phyloP scores from a whole-genome alignment of 116 monocot genomes.

The Cymodocea nodosa region DNA sequence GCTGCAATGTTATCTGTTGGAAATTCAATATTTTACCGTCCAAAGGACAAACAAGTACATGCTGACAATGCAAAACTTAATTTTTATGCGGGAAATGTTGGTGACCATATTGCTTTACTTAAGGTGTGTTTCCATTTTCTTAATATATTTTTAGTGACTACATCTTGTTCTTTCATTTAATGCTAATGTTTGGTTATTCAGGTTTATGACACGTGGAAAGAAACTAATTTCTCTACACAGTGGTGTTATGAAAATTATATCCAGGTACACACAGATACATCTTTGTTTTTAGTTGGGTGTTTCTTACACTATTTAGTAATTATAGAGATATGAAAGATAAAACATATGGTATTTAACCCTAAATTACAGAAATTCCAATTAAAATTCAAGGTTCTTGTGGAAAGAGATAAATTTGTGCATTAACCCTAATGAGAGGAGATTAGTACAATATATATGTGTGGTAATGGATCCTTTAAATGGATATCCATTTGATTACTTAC shows the following conservation, averaged over 20 bases:
- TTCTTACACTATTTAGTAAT: background rate
- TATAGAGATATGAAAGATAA: too few relatives aligned
- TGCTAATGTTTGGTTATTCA: slow-evolving; percentile 5
- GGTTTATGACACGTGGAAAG: slow-evolving; percentile 95
- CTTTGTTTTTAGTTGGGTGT: background rate
- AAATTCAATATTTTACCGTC: slow-evolving; percentile 97
- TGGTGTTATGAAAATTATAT: slow-evolving; percentile 99
- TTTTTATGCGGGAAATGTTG: slow-evolving; percentile 97
- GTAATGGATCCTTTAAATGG: too few relatives aligned
- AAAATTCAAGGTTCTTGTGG: too few relatives aligned
- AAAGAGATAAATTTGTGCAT: too few relatives aligned
- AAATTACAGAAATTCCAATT: too few relatives aligned
- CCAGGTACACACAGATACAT: slow-evolving; percentile 36
- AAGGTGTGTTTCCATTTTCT: slow-evolving; percentile 27
- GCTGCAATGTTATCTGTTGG: slow-evolving; percentile 93
- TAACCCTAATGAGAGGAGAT: too few relatives aligned
- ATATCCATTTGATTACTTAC: too few relatives aligned
- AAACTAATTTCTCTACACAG: slow-evolving; percentile 88
- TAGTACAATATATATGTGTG: too few relatives aligned
- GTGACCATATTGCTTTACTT: slow-evolving; percentile 89
- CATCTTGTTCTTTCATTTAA: slow-evolving; percentile 2
- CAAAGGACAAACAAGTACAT: slow-evolving; percentile 98
- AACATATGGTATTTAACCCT: too few relatives aligned
- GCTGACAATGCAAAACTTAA: slow-evolving; percentile 96
- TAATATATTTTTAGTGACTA: background rate